A percentile compares a stretch with the other conserved stretches of the same genome.
Evolutionary conservation across 1,139 yeast genomes (phyloP).

Genomic region (Spathaspora sp.): DNA sequence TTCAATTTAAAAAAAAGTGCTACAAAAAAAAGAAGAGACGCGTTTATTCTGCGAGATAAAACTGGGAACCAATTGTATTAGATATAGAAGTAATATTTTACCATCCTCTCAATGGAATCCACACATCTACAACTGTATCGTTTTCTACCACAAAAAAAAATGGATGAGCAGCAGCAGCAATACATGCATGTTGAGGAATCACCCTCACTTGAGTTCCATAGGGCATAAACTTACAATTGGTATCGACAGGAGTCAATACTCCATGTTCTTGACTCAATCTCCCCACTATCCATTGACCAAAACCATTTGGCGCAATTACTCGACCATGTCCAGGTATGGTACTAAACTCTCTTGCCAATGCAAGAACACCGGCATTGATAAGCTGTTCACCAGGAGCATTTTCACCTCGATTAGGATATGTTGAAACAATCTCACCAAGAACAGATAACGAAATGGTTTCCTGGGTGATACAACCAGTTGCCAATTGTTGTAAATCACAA

Average conservation of each 20-base stretch:
- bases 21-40: background rate
- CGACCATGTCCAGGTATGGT: slow-evolving; percentile 52
- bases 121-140: slow-evolving; percentile 54
- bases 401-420: slow-evolving; percentile 52
- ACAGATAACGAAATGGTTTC: slow-evolving; percentile 56
- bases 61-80: background rate
- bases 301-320: slow-evolving; percentile 32
- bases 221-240: slow-evolving; percentile 38
- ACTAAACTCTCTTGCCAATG: slow-evolving; percentile 64
- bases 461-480: slow-evolving; percentile 56
- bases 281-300: slow-evolving; percentile 54
- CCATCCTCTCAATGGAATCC: slow-evolving; percentile 71
- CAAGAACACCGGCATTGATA: slow-evolving; percentile 72
- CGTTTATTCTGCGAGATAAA: background rate
- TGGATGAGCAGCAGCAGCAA: slow-evolving; percentile 64
- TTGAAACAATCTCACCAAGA: slow-evolving; percentile 62
- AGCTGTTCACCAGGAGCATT: slow-evolving; percentile 58
- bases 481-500: slow-evolving; percentile 72
- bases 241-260: slow-evolving; percentile 42
- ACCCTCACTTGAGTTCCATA: slow-evolving; percentile 56
- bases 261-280: slow-evolving; percentile 69
- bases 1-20: background rate
- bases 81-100: slow-evolving; percentile 13
- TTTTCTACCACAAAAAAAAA: slow-evolving; percentile 56
- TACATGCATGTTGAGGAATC: slow-evolving; percentile 75